Percentiles rank a stretch among this genome's conserved stretches.
phyloP scores from a whole-genome alignment of 805 yeast species.

The Pichia exigua region DNA sequence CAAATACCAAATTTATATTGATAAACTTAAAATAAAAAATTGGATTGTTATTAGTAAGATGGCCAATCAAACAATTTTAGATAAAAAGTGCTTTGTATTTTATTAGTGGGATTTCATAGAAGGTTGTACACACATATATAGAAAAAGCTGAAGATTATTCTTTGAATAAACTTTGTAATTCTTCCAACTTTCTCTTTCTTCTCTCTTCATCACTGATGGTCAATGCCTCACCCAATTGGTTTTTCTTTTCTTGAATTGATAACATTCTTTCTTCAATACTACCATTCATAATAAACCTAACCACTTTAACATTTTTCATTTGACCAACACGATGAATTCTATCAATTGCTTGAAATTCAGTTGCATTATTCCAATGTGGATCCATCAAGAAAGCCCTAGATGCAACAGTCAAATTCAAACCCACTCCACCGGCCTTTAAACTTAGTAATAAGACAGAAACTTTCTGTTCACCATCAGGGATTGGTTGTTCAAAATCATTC shows the following conservation, averaged over 20 bases:
- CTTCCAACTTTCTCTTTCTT: conserved; percentile 61
- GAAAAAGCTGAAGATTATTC: conserved; percentile 16
- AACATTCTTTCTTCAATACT: conserved; percentile 87
- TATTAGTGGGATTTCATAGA: conserved; percentile 12
- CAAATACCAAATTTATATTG: conserved; percentile 18
- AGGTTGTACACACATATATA: not conserved
- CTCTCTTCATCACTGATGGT: conserved; percentile 71
- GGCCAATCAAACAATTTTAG: conserved; percentile 12
- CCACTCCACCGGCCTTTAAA: conserved; percentile 91
- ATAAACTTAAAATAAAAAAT: conserved; percentile 17
- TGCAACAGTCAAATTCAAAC: conserved; percentile 79
- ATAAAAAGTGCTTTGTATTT: conserved; percentile 20
- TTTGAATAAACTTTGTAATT: conserved; percentile 59
- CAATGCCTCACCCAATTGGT: conserved; percentile 72
- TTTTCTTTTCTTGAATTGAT: conserved; percentile 76
- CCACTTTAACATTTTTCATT: conserved; percentile 57
- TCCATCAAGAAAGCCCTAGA: conserved; percentile 85
- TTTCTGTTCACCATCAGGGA: conserved; percentile 20
- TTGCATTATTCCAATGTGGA: conserved; percentile 96
- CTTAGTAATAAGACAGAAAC: conserved; percentile 54
- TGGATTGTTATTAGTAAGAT: conserved; percentile 25
- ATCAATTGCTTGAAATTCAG: conserved; percentile 88
- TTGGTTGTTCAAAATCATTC: conserved; percentile 38
- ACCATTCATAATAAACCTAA: conserved; percentile 71
- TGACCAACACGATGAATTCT: conserved; percentile 91